Evolutionary conservation across 179 eudicot species (phyloP).

Genomic region (Silene coronaria): DNA sequence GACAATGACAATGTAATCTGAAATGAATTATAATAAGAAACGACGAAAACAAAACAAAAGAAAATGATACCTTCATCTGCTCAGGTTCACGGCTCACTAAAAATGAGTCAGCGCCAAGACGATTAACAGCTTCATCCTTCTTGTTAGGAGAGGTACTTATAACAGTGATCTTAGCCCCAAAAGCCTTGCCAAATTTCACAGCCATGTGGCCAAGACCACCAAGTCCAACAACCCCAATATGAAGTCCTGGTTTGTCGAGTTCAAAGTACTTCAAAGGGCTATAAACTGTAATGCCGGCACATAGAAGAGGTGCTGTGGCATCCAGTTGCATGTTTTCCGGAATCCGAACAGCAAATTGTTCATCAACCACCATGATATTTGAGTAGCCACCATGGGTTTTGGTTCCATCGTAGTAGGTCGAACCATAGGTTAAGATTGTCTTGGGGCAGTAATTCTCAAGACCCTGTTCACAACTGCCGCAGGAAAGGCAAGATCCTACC

Average conservation of each 20-base stretch:
- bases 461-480: slow-evolving; percentile 21
- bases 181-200: slow-evolving; percentile 33
- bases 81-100: slow-evolving; percentile 28
- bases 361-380: slow-evolving; percentile 28
- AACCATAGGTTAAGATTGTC: slow-evolving; percentile 32
- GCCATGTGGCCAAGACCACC: slow-evolving; percentile 37
- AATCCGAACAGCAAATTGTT: slow-evolving; percentile 27
- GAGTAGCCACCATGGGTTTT: slow-evolving; percentile 35
- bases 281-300: slow-evolving; percentile 33
- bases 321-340: slow-evolving; percentile 29
- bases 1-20: no score
- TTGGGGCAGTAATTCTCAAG: slow-evolving; percentile 35
- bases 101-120: slow-evolving; percentile 32
- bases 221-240: slow-evolving; percentile 37
- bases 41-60: neutral
- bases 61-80: slow-evolving; percentile 23
- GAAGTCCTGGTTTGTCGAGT: slow-evolving; percentile 28
- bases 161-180: slow-evolving; percentile 36
- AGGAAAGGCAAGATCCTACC: slow-evolving; percentile 33
- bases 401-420: slow-evolving; percentile 31
- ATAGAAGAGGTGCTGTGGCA: slow-evolving; percentile 31
- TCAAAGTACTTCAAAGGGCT: slow-evolving; percentile 27
- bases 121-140: slow-evolving; percentile 30
- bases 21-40: no score
- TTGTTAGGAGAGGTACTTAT: slow-evolving; percentile 33